These are phyloP conservation scores for Akebia trifoliata DNA, from an alignment of 164 flowering plant genomes.

Conservation along the genomic window DNA sequence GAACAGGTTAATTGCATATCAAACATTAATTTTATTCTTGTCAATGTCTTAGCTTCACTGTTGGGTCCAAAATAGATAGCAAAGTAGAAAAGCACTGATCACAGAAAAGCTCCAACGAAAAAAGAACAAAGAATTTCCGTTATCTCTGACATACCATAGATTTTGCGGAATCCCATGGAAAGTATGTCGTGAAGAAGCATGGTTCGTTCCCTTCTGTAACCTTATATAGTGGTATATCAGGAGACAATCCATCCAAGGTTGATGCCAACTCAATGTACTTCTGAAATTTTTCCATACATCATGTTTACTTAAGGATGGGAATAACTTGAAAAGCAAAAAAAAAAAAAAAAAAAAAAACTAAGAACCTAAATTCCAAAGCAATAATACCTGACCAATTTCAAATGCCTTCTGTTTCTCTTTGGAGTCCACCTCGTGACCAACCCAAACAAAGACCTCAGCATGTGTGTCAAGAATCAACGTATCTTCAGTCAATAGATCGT, in stretches of 20 bases:
- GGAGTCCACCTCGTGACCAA: conserved; percentile 81
- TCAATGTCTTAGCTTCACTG: no score
- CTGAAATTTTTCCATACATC: conserved; percentile 38
- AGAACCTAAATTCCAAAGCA: neutral
- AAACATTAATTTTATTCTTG: no score
- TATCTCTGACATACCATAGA: conserved; percentile 59
- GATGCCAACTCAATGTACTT: conserved; percentile 72
- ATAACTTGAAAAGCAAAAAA: no score
- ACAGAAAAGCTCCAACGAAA: conserved; percentile 2
- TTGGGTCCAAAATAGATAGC: no score
- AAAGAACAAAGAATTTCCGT: conserved; percentile 1
- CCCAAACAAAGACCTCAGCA: conserved; percentile 98
- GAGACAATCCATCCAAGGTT: conserved; percentile 70
- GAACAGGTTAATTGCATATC: no score
- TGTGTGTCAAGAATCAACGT: conserved; percentile 85
- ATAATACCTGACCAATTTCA: conserved; percentile 83
- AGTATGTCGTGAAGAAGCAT: conserved; percentile 88
- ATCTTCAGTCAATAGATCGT: conserved; percentile 96
- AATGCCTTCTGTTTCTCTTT: conserved; percentile 88
- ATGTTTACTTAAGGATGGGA: conserved; percentile 11
- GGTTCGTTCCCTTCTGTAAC: conserved; percentile 98
- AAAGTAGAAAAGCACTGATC: no score
- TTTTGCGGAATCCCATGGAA: conserved; percentile 86
- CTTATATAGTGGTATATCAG: conserved; percentile 79
- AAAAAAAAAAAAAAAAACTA: neutral